phyloP scores from a whole-genome alignment of 768 basidiomycete species.

The Phylloporus sp. region DNA sequence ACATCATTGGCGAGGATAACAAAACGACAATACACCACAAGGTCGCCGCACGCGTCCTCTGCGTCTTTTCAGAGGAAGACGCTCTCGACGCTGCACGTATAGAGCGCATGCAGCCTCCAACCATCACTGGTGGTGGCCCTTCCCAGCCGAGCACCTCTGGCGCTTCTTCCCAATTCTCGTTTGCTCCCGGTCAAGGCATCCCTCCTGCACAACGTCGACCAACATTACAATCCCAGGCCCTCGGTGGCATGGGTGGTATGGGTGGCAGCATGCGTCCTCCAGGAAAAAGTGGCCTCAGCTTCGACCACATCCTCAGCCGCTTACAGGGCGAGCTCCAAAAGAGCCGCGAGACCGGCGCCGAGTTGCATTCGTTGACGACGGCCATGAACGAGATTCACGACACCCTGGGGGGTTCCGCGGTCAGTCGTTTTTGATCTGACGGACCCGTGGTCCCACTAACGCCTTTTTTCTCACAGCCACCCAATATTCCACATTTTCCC shows the following conservation, averaged over 20 bases:
- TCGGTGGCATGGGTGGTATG: conserved; percentile 73
- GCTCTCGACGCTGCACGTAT: conserved; percentile 66
- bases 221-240: conserved; percentile 52
- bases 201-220: conserved; percentile 49
- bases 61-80: conserved; percentile 84
- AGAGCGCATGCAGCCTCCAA: conserved; percentile 53
- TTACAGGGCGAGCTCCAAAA: conserved; percentile 94
- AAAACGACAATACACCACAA: conserved; percentile 98
- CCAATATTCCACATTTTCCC: conserved; percentile 59
- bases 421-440: conserved; percentile 37
- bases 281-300: conserved; percentile 82
- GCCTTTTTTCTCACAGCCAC: conserved; percentile 40
- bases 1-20: conserved; percentile 98
- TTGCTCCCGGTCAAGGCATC: conserved; percentile 33
- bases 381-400: conserved; percentile 91
- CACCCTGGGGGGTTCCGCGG: conserved; percentile 77
- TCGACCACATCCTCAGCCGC: conserved; percentile 86
- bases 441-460: background rate
- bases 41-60: conserved; percentile 90
- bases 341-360: conserved; percentile 87
- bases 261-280: conserved; percentile 65
- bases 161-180: conserved; percentile 36
- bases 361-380: conserved; percentile 69
- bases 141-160: conserved; percentile 34
- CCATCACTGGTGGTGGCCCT: conserved; percentile 24